Percentiles rank a stretch among this genome's conserved stretches.
Evolutionary conservation across 345 rosid genomes (phyloP).

Genomic region (Lepidium africanum): DNA sequence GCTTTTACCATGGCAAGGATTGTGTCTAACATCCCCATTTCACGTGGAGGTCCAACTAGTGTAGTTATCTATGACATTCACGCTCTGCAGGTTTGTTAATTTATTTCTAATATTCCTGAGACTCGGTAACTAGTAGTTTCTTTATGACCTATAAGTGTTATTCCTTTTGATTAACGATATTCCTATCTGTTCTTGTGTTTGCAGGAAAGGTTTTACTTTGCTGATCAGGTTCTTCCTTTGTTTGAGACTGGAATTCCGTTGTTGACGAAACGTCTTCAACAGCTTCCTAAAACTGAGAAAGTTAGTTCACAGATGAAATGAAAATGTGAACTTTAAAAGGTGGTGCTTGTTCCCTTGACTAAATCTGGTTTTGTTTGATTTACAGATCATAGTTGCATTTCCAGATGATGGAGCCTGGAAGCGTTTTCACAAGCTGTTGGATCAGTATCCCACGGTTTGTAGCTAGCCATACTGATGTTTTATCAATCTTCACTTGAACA

Average conservation of each 20-base stretch:
- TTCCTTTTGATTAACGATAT: not conserved
- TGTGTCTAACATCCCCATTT: conserved; percentile 85
- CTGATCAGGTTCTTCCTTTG: conserved; percentile 91
- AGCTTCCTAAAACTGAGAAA: conserved; percentile 66
- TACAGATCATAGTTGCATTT: conserved; percentile 82
- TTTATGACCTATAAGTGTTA: not conserved
- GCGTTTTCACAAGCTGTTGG: conserved; percentile 90
- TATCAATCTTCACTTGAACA: not conserved
- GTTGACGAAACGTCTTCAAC: conserved; percentile 74
- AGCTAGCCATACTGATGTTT: not conserved
- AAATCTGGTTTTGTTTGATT: not conserved
- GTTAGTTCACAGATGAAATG: conserved; percentile 27
- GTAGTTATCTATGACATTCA: conserved; percentile 93
- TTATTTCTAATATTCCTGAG: not conserved
- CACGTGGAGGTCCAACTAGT: conserved; percentile 98
- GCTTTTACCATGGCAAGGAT: conserved; percentile 98
- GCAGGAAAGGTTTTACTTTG: conserved; percentile 97
- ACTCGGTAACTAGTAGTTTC: not conserved
- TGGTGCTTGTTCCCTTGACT: not conserved
- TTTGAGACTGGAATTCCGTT: conserved; percentile 96
- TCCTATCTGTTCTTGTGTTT: conserved; percentile 4
- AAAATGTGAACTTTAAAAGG: not conserved
- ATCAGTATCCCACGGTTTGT: conserved; percentile 74
- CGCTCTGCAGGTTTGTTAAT: conserved; percentile 71
- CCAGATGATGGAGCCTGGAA: conserved; percentile 99